A percentile compares a stretch with the other conserved stretches of the same genome.
Evolutionary conservation across 305 asterid species (phyloP).

Genomic region (Petunia hybrid): DNA sequence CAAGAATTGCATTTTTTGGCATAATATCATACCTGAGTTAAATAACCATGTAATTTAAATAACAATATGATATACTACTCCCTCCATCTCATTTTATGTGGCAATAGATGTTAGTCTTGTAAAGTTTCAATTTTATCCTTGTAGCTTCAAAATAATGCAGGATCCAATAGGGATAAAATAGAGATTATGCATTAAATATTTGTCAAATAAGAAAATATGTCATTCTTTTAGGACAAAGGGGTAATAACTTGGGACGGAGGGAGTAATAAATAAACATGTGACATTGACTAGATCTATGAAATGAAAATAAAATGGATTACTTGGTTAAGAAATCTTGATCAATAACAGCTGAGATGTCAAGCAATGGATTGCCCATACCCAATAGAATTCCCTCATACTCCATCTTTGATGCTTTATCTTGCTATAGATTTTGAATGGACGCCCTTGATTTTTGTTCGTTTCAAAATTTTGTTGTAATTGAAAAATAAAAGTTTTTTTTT

Average conservation of each 20-base stretch:
- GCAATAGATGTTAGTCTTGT: no score
- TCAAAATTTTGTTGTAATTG: background rate
- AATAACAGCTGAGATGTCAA: slow-evolving; percentile 85
- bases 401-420: slow-evolving; percentile 43
- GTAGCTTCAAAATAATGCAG: no score
- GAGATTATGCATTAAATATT: no score
- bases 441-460: background rate
- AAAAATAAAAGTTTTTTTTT: no score
- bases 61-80: background rate
- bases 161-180: no score
- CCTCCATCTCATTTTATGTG: no score
- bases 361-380: slow-evolving; percentile 94
- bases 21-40: slow-evolving; percentile 67
- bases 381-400: slow-evolving; percentile 70
- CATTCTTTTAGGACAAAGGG: no score
- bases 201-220: no score
- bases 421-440: background rate
- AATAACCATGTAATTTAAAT: background rate
- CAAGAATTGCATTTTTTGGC: slow-evolving; percentile 86
- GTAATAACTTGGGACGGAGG: no score
- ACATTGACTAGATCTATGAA: slow-evolving; percentile 1
- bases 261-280: background rate
- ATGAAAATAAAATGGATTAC: slow-evolving; percentile 38
- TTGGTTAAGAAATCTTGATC: slow-evolving; percentile 81
- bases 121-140: no score